A percentile compares a stretch with the other conserved stretches of the same genome.
These are phyloP conservation scores for Clonostachys rosea DNA, from an alignment of 2,329 filamentous ascomycete species.

Conservation along the genomic window DNA sequence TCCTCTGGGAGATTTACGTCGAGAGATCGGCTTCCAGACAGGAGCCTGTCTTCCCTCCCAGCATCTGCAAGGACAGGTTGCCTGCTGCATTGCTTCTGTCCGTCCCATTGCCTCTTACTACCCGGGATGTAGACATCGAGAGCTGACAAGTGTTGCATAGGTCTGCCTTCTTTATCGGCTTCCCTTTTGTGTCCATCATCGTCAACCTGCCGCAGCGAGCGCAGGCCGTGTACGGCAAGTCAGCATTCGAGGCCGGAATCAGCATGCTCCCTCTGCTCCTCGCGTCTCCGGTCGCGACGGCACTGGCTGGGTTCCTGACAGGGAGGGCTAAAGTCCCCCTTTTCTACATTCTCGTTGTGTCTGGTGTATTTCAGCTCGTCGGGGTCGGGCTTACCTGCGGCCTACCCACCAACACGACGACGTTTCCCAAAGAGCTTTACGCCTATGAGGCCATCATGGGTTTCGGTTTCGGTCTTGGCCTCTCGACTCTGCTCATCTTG, in stretches of 20 bases:
- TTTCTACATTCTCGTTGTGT: no score
- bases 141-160: no score
- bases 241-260: conserved; percentile 21
- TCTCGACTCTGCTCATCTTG: conserved; percentile 13
- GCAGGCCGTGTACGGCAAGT: conserved; percentile 22
- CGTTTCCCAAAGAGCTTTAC: conserved; percentile 18
- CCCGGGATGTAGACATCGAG: no score
- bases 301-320: no score
- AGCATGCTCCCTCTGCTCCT: conserved; percentile 18
- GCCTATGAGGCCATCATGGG: conserved; percentile 27
- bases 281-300: no score
- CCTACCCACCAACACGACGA: background rate
- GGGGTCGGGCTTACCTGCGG: no score
- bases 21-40: conserved; percentile 6
- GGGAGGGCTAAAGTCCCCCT: no score
- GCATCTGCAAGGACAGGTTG: conserved; percentile 19
- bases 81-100: conserved; percentile 22
- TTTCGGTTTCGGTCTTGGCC: conserved; percentile 25
- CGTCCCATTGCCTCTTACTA: conserved; percentile 18
- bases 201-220: conserved; percentile 28
- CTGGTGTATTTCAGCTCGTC: no score
- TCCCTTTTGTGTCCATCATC: conserved; percentile 23
- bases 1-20: conserved; percentile 2
- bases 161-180: background rate
- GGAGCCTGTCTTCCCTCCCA: conserved; percentile 28